These are phyloP conservation scores for Cocos nucifera DNA, from an alignment of 176 grass and related monocot species.

Conservation along the genomic window DNA sequence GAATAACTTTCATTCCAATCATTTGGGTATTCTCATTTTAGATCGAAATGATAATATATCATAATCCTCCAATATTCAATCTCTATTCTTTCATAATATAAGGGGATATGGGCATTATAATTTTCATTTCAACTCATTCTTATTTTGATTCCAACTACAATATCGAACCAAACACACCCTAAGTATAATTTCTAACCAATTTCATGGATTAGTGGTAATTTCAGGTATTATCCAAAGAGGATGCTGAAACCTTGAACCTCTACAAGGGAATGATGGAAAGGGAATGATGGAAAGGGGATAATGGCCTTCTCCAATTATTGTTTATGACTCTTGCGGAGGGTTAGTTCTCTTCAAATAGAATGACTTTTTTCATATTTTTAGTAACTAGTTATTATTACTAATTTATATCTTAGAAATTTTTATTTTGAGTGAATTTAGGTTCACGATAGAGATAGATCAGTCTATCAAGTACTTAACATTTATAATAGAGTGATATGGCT, in stretches of 20 bases:
- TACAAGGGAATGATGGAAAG: conserved; percentile 83
- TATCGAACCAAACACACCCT: too few species aligned
- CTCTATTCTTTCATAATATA: too few species aligned
- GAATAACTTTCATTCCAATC: too few species aligned
- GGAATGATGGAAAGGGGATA: conserved; percentile 84
- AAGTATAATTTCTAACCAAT: too few species aligned
- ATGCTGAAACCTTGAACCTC: conserved; percentile 44
- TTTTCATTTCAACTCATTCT: too few species aligned
- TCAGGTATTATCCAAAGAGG: conserved; percentile 63
- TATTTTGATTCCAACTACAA: too few species aligned
- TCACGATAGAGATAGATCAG: conserved; percentile 73
- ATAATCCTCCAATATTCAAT: too few species aligned
- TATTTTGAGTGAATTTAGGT: conserved; percentile 18
- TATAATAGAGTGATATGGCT: conserved; percentile 14
- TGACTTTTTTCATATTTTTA: too few species aligned
- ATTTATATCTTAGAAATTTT: not conserved
- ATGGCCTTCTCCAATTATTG: conserved; percentile 62
- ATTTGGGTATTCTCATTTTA: too few species aligned
- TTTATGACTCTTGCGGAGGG: conserved; percentile 68
- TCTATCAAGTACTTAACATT: conserved; percentile 73
- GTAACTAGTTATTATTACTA: too few species aligned
- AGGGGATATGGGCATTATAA: too few species aligned
- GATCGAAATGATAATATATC: too few species aligned
- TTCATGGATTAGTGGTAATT: not conserved
- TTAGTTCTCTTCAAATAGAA: conserved; percentile 3